Evolutionary conservation across 1,139 yeast genomes (phyloP), one percentile per base, ranked within the genome.

Genomic region (Pichia cactophila): DNA sequence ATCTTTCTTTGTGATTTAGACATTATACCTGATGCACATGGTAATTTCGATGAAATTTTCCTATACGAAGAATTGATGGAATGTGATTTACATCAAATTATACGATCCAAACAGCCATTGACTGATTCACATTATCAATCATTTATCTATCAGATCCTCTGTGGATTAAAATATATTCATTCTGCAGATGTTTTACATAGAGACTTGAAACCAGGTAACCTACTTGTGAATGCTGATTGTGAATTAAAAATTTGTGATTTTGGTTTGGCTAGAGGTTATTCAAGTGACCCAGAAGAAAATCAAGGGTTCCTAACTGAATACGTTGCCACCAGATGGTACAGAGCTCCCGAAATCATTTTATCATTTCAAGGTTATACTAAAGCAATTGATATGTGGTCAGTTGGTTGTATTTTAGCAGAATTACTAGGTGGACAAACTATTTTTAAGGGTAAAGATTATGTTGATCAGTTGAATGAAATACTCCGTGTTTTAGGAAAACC

Each of bases 281-380:
- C 89, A 29, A 82, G 79, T 54, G 86, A 86, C 58, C 86, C 90
- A 0, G 94, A 83, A 55, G 85, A 83, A 57, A 90, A 92, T 60
- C 87, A 89, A 35, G 96, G 96, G 16, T 89, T 85, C 61, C 71
- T 90, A 74, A 92, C 98, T 0, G 98, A 92, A 65, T 92, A 92
- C 65, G 97, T 92, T 33, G 97, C 98, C 33, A 90, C 98, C 0
- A 75, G 97, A 63, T 92, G 98, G 97, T 92, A 92, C 68, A 73
- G 98, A 56, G 98, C 98, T 0, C 98, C 98, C 0, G 98, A 92
- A 65, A 88, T 92, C 66, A 92, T 92, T 92, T 75, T 92, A 50
- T 83, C 94, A 59, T 88, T 87, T 67, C 92, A 92, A 61, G 86
- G 89, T 54, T 92, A 92, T 68, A 86, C 97, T 6, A 89, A 88